Evolutionary conservation across 768 basidiomycete genomes (phyloP).

Genomic region (Russula dissimulans): DNA sequence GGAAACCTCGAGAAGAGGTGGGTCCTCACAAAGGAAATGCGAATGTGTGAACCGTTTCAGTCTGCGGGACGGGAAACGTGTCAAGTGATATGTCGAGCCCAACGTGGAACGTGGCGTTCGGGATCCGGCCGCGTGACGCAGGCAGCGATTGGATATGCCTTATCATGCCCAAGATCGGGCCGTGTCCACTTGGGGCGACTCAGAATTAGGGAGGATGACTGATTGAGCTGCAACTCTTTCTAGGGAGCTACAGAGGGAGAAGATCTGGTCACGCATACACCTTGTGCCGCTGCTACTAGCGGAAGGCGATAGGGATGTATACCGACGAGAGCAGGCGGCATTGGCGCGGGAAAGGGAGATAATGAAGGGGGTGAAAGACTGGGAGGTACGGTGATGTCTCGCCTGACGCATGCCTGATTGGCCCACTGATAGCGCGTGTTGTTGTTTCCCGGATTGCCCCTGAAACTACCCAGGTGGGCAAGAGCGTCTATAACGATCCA

Average conservation of each 20-base stretch:
- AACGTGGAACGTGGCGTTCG: slow-evolving; percentile 57
- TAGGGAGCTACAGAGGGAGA: slow-evolving; percentile 91
- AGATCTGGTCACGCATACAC: slow-evolving; percentile 92
- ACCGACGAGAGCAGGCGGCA: slow-evolving; percentile 72
- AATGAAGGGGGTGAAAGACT: slow-evolving; percentile 89
- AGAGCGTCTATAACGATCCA: slow-evolving; percentile 77
- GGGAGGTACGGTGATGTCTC: slow-evolving; percentile 63
- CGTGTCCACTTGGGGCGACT: slow-evolving; percentile 8
- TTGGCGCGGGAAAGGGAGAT: slow-evolving; percentile 75
- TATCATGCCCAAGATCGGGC: slow-evolving; percentile 32
- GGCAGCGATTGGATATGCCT: slow-evolving; percentile 24
- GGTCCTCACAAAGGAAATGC: slow-evolving; percentile 27
- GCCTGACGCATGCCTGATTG: slow-evolving; percentile 23
- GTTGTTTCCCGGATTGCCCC: slow-evolving; percentile 9
- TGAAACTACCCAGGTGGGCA: slow-evolving; percentile 51
- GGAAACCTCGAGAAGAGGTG: slow-evolving; percentile 92
- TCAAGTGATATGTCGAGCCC: slow-evolving; percentile 39
- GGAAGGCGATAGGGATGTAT: slow-evolving; percentile 86
- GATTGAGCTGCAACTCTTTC: slow-evolving; percentile 3
- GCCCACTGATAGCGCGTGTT: slow-evolving; percentile 19
- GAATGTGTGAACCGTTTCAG: slow-evolving; percentile 21
- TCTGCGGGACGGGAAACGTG: slow-evolving; percentile 69
- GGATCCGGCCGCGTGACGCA: slow-evolving; percentile 55
- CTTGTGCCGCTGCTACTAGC: slow-evolving; percentile 86
- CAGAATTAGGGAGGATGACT: slow-evolving; percentile 14